phyloP scores from a whole-genome alignment of 2,329 filamentous ascomycete species.

The Periglandula ipomoeae region DNA sequence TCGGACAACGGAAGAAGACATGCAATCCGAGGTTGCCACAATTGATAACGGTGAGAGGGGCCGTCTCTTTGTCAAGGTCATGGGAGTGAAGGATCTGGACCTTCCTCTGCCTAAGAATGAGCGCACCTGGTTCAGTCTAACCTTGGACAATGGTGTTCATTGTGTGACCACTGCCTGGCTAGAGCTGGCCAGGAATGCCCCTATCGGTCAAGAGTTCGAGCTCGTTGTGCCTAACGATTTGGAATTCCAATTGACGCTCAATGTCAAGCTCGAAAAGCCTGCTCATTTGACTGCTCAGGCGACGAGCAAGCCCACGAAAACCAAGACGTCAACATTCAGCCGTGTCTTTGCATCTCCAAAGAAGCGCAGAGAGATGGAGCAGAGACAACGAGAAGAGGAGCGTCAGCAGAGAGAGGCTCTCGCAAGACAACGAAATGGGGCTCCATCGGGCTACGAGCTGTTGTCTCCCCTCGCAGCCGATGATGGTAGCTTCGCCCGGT shows the following conservation, averaged over 20 bases:
- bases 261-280: constrained; percentile 85
- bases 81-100: constrained; percentile 92
- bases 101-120: constrained; percentile 85
- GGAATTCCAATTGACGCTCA: constrained; percentile 96
- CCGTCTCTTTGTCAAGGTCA: constrained; percentile 94
- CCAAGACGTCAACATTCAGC: constrained; percentile 83
- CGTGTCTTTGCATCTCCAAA: constrained; percentile 89
- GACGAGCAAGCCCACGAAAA: constrained; percentile 49
- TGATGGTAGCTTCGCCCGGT: constrained; percentile 88
- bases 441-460: constrained; percentile 74
- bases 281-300: constrained; percentile 48
- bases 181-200: constrained; percentile 81
- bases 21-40: constrained; percentile 43
- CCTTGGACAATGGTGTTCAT: constrained; percentile 95
- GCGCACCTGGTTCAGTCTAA: constrained; percentile 88
- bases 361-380: constrained; percentile 91
- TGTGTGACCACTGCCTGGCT: constrained; percentile 96
- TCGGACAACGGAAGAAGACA: constrained; percentile 61
- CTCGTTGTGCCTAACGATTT: constrained; percentile 93
- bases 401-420: constrained; percentile 55
- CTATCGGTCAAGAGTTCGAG: constrained; percentile 97
- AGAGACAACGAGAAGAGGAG: constrained; percentile 73
- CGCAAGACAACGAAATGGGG: constrained; percentile 50
- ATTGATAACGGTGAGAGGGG: constrained; percentile 83
- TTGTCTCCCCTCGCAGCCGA: constrained; percentile 78